Base-by-base conservation (phyloP, 805 yeast species). In the Scheffersomyces amazonensis region DNA sequence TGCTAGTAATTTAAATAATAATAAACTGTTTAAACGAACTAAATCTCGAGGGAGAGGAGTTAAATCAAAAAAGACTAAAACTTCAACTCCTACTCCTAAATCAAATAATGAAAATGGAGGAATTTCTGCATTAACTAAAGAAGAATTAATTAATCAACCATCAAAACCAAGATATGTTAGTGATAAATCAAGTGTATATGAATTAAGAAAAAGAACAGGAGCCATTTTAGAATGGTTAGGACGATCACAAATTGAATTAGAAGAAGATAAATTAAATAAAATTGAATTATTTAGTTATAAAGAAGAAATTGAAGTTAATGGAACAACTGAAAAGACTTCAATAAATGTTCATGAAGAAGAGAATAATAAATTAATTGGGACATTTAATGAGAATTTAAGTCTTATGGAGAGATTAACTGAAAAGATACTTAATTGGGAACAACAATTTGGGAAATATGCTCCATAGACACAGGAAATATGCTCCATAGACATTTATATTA, bases 171-270 rank as follows among this genome's bases (percentile, higher is more conserved):
- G 96, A 39, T 68, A 80, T 31, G 97, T 96, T 5, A 83, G 83
- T 41, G 80, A 81, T 16, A 76, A 87, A 38, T 77, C 86, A 3
- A 76, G 89, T 3, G 60, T 90, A 43, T 75, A 77, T 49, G 99
- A 91, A 58, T 83, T 91, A 87, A 76, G 89, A 40, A 80, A 87
- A 53, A 75, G 99, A 42, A 85, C 89, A 2, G 83, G 87, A 2
- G 95, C 96, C 1, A 91, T 91, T 16, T 65, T 91, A 50, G 98
- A 93, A 62, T 93, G 90, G 73, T 76, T 91, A 18, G 87, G 90
- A 10, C 73, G 96, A 37, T 85, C 95, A 1, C 96, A 89, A 58
- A 62, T 82, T 44, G 98, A 91, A 53, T 64, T 91, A 43, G 81
- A 83, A 33, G 77, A 76, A 36, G 96, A 89, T 49, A 82, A 81